Conservation (phyloP, 2,329 filamentous ascomycete species). For the Arthrobotrys entomopaga region DNA sequence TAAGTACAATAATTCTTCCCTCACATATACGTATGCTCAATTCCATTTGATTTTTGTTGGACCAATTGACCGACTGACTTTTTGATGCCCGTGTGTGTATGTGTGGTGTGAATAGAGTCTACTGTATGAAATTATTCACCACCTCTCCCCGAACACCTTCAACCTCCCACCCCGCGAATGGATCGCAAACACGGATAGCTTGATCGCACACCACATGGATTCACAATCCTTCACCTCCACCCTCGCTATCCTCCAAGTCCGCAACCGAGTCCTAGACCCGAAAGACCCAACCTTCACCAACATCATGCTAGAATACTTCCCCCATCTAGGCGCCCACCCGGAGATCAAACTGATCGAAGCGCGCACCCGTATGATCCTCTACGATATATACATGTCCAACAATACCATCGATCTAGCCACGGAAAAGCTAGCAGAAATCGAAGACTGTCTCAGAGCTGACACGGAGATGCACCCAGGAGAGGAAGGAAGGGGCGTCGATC, state of each 20-base stretch:
- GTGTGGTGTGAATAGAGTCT: slow-evolving; percentile 20
- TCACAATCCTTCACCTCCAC: slow-evolving; percentile 48
- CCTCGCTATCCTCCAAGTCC: slow-evolving; percentile 44
- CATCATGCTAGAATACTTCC: slow-evolving; percentile 54
- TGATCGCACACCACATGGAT: slow-evolving; percentile 50
- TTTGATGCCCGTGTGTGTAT: too few relatives aligned
- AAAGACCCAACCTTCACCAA: slow-evolving; percentile 51
- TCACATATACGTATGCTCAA: too few relatives aligned
- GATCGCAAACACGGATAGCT: slow-evolving; percentile 49
- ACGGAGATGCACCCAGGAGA: slow-evolving; percentile 44
- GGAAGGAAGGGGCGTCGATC: slow-evolving; percentile 44
- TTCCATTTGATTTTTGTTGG: too few relatives aligned
- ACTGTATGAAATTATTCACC: slow-evolving; percentile 48
- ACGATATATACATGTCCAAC: slow-evolving; percentile 41
- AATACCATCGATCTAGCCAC: slow-evolving; percentile 25
- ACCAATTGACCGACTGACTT: too few relatives aligned
- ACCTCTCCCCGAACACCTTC: slow-evolving; percentile 33
- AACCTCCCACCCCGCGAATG: slow-evolving; percentile 44
- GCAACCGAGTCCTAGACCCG: slow-evolving; percentile 47
- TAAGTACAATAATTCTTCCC: not conserved
- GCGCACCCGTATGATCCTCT: slow-evolving; percentile 33
- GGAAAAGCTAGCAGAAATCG: slow-evolving; percentile 41
- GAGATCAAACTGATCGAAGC: slow-evolving; percentile 52
- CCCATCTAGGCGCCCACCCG: slow-evolving; percentile 43
- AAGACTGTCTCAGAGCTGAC: slow-evolving; percentile 39